These are phyloP conservation scores for Ambrosiella cleistominuta DNA, from an alignment of 2,329 filamentous ascomycete species.

Conservation along the genomic window DNA sequence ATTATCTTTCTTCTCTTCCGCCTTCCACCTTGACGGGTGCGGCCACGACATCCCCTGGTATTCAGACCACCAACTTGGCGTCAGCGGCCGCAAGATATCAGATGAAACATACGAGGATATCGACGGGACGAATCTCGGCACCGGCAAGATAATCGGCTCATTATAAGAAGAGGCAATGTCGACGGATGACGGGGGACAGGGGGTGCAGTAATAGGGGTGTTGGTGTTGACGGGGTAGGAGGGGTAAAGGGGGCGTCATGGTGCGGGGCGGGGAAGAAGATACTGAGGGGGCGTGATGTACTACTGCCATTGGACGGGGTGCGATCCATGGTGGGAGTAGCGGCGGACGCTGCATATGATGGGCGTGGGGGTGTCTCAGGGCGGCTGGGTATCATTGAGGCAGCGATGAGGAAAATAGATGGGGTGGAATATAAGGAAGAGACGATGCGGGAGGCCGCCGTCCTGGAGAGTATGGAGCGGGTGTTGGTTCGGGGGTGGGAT, in stretches of 20 bases:
- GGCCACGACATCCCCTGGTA: neutral
- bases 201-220: neutral
- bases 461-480: no score
- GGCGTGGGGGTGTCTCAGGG: neutral
- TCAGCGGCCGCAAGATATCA: neutral
- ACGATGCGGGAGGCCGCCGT: neutral
- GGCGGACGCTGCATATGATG: constrained; percentile 3
- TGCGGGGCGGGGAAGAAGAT: constrained; percentile 6
- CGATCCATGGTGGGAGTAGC: neutral
- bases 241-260: constrained; percentile 6
- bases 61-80: neutral
- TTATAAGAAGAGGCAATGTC: constrained; percentile 6
- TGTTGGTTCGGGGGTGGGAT: neutral
- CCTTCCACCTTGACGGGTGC: no score
- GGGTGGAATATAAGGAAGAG: neutral
- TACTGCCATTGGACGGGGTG: neutral
- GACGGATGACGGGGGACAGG: neutral
- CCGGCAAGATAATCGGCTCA: constrained; percentile 1
- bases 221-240: neutral
- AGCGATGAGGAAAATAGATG: constrained; percentile 1
- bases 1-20: no score
- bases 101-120: constrained; percentile 3
- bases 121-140: constrained; percentile 1
- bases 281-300: neutral
- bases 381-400: neutral